Conservation (phyloP, 208 protist species). For the Porcisia deanei region DNA sequence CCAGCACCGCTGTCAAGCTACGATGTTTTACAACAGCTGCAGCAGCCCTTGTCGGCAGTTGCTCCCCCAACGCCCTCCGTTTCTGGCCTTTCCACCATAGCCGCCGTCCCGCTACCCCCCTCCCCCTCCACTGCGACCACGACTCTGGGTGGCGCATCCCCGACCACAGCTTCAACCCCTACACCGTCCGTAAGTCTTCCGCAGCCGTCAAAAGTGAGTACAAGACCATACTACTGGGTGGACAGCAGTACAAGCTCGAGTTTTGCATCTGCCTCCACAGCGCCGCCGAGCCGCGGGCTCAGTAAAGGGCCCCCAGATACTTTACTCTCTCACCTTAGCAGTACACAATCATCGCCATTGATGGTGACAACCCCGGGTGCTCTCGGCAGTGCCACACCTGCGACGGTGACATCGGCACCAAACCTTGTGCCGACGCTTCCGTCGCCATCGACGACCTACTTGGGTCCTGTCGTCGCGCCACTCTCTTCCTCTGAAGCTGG, state of each 20-base stretch:
- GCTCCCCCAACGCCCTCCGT: background rate
- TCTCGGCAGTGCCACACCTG: background rate
- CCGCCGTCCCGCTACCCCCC: background rate
- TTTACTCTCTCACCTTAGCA: background rate
- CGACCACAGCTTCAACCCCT: background rate
- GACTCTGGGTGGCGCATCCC: background rate
- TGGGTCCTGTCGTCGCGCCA: background rate
- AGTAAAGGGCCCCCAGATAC: background rate
- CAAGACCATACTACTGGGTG: slow-evolving; percentile 10
- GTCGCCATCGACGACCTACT: slow-evolving; percentile 1
- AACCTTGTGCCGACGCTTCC: background rate
- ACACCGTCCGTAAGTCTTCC: background rate
- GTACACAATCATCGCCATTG: background rate
- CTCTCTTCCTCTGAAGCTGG: background rate
- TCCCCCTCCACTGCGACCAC: background rate
- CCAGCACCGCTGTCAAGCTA: background rate
- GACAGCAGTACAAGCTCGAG: slow-evolving; percentile 30
- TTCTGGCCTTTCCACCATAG: background rate
- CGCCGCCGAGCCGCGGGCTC: slow-evolving; percentile 19
- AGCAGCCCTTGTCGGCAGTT: slow-evolving; percentile 3
- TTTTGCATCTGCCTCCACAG: slow-evolving; percentile 26
- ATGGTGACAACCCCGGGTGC: background rate
- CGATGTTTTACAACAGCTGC: slow-evolving; percentile 4
- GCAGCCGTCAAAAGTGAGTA: slow-evolving; percentile 1
- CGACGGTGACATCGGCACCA: background rate